Base-by-base conservation (phyloP, 371 early-diverging fungal genomes). In the Cokeromyces recurvatus region DNA sequence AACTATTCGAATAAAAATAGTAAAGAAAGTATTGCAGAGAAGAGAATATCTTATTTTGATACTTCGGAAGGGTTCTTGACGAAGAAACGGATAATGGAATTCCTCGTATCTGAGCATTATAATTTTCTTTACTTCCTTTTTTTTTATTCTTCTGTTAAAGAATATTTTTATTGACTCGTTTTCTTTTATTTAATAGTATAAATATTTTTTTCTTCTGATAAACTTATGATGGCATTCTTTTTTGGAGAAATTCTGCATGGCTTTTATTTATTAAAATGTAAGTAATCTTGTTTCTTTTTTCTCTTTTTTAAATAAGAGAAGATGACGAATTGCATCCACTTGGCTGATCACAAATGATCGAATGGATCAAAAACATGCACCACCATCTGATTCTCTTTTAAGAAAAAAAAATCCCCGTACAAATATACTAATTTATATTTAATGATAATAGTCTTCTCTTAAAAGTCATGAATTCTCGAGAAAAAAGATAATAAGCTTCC, bases 311-410 rank as follows among this genome's bases (percentile, higher is more conserved):
- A 34, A 11, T 41, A 39, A 32, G 20, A 41, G 59, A 59, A 59
- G 53, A 40, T 59, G 59, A 59, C 54, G 59, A 59, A 48, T 35
- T 60, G 38, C 43, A 53, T 58, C 54, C 59, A 54, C 43, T 29
- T 19, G 46, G 43, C 51, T 62, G 67, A 59, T 59, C 38, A 62
- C 36, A 46, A 52, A 38, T 59, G 59, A 59, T 37, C 36, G 54
- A 53, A 49, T 59, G 59, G 59, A 59, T 59, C 24, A 24, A 48
- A 34, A 53, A 59, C 69, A 68, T 68, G 69, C 69, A 68, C 58
- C 69, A 68, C 69, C 69, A 68, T 68, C 69, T 68, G 69, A 68
- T 53, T 55, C 59, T 52, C 45, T 45, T 48, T 53, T n/a, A n/a
- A n/a, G n/a, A n/a, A n/a, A n/a, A n/a, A n/a, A n/a, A n/a, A n/a